Evolutionary conservation across 257 asterid genomes (phyloP), one percentile per base, ranked within the genome.

Genomic region (Solanum sitiens): DNA sequence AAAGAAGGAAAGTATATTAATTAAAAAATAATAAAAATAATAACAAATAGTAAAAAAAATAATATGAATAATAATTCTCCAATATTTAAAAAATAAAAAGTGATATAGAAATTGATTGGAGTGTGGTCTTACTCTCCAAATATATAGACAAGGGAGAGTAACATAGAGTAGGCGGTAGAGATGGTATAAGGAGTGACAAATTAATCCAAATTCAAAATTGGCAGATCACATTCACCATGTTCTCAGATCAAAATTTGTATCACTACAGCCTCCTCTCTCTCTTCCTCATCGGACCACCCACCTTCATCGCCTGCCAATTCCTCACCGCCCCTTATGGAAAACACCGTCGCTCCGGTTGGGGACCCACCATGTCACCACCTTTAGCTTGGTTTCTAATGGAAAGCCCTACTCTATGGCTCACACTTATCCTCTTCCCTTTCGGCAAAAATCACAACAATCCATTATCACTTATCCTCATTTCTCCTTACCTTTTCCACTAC

Each of bases 301-400:
- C 95, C 50, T 9, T 90, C 88, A 6, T 95, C 85, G 87, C 98
- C 83, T 93, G 93, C 84, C 93, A 87, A 72, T 92, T 89, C 94
- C 92, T 93, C 92, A 88, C 92, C 87, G 95, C 96, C 80, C 96
- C 98, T 3, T 87, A 94, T 86, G 98, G 98, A 83, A 94, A 91
- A 94, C 95, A 94, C 94, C 85, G 67, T 88, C 95, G 96, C 12
- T 75, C 79, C 71, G 95, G 98, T 0, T 93, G 95, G 95, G 98
- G 98, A 6, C 95, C 94, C 80, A 33, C 92, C 39, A 89, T 95
- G 59, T 90, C 96, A 32, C 93, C 95, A 30, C 92, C 95, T 0
- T 61, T 90, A 23, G 98, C 98, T 40, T 94, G 98, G 98, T 93
- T 86, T 72, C 45, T 94, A 45, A 93, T 94, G 95, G 98, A 94